Percentiles rank a stretch among this genome's conserved stretches.
Evolutionary conservation across 441 rosid genomes (phyloP).

Genomic region (Erodium moschatum): DNA sequence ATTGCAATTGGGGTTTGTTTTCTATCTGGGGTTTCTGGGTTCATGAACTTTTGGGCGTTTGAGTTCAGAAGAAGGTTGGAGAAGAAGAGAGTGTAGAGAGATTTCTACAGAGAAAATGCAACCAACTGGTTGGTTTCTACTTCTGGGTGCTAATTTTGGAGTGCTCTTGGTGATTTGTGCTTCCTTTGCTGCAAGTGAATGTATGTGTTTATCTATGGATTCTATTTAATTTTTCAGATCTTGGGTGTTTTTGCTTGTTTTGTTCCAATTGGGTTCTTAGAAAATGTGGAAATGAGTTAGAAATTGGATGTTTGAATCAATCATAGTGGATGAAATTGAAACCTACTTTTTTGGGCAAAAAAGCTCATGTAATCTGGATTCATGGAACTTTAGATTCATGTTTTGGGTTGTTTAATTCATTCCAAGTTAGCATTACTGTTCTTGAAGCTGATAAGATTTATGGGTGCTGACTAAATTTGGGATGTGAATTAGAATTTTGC

Average conservation of each 20-base stretch:
- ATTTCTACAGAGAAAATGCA: constrained; percentile 44
- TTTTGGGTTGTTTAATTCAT: not conserved
- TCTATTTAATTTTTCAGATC: constrained; percentile 39
- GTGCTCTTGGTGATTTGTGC: constrained; percentile 37
- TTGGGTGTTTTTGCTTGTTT: constrained; percentile 24
- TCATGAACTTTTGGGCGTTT: constrained; percentile 23
- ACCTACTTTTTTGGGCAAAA: not conserved
- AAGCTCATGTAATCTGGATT: not conserved
- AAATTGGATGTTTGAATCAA: not conserved
- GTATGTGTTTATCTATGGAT: constrained; percentile 24
- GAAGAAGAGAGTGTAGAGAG: constrained; percentile 21
- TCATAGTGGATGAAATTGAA: constrained; percentile 1
- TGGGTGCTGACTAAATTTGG: constrained; percentile 6
- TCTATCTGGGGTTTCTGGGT: constrained; percentile 15
- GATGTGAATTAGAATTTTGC: not conserved
- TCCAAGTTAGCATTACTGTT: not conserved
- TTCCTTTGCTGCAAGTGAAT: constrained; percentile 59
- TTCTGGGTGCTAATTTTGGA: constrained; percentile 35
- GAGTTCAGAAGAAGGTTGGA: constrained; percentile 27
- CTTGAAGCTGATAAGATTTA: constrained; percentile 15
- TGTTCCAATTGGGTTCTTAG: constrained; percentile 22
- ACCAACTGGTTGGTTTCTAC: constrained; percentile 33
- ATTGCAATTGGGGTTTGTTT: constrained; percentile 21
- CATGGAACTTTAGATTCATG: not conserved
- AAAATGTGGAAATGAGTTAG: constrained; percentile 18